These are phyloP conservation scores for Ganoderma multipileum DNA, from an alignment of 1,284 basidiomycete genomes.

Conservation along the genomic window DNA sequence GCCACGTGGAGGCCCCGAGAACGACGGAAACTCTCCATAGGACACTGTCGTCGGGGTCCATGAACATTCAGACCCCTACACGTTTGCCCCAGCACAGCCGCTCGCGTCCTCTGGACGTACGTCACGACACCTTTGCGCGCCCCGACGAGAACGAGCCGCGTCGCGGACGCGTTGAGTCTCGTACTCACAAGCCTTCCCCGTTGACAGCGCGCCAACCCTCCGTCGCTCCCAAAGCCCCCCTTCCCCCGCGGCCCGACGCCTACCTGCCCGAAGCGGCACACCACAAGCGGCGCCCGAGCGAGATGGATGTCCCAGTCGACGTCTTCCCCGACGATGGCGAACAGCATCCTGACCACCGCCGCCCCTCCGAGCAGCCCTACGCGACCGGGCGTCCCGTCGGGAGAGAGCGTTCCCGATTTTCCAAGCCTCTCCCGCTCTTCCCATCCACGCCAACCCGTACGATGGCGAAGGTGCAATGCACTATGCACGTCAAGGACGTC, in stretches of 20 bases:
- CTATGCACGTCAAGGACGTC: constrained; percentile 10
- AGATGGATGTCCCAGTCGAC: constrained; percentile 25
- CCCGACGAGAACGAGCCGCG: constrained; percentile 13
- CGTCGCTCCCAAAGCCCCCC: neutral
- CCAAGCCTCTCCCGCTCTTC: neutral
- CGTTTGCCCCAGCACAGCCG: neutral
- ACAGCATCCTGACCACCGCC: constrained; percentile 11
- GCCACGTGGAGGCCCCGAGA: neutral
- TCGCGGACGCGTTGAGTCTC: constrained; percentile 9
- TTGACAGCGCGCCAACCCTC: constrained; percentile 13
- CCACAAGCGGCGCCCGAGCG: constrained; percentile 13
- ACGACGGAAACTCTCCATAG: constrained; percentile 12
- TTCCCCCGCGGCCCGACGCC: constrained; percentile 7
- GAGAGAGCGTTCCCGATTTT: neutral
- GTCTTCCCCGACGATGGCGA: constrained; percentile 17
- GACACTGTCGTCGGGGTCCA: constrained; percentile 20
- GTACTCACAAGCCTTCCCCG: constrained; percentile 19
- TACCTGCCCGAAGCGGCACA: neutral
- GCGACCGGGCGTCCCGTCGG: neutral
- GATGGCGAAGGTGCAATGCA: constrained; percentile 2
- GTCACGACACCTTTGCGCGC: neutral
- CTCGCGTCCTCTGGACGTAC: constrained; percentile 8
- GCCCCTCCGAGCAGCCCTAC: constrained; percentile 11
- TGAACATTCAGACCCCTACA: constrained; percentile 6
- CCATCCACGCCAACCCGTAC: neutral